Base-by-base conservation (phyloP, 768 basidiomycete genomes). In the Myochromella boudieri region DNA sequence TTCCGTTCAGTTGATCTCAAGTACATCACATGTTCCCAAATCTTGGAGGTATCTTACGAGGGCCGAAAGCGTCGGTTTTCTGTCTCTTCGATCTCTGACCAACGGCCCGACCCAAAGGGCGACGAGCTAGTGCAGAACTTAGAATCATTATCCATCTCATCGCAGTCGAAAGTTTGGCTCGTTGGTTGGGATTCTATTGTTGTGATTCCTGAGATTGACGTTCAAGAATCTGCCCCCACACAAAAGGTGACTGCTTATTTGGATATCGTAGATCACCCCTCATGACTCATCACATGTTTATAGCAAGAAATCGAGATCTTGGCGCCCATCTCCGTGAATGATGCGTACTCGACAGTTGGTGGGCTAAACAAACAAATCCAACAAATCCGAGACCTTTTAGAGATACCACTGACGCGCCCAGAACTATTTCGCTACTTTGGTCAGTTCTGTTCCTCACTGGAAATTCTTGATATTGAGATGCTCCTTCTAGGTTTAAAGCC, bases 321-420 rank as follows among this genome's bases (percentile, higher is more conserved):
- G 41, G 64, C 71, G n/a, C 69, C 72, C 51, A 65, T 53, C 48
- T 57, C 73, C 12, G 56, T 60, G 32, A 64, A 68, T 29, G 73
- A 83, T 47, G 84, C 87, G n/a, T 97, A 95, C 58, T 72, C 81
- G 27, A 74, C 81, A 11, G 85, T 99, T 18, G 97, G 97, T 15
- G 97, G 97, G 2, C 77, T 98, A 31, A 75, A 84, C 59, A 82
- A 82, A 55, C 94, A 97, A 61, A 95, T 99, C 47, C 69, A 81
- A 44, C 82, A 89, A 64, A 91, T 99, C 46, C 77, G 85, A 18
- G 84, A 90, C 59, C 76, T 95, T 28, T 78, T 95, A 31, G 92
- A 95, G 59, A 82, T 94, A 37, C 92, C 93, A 12, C 72, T 95
- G 32, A 83, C 77, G 9, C 81, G 81, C n/a, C 92, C 92, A 3